Base-by-base conservation (phyloP, 805 yeast species). In the Monosporozyma yasuniensis region DNA sequence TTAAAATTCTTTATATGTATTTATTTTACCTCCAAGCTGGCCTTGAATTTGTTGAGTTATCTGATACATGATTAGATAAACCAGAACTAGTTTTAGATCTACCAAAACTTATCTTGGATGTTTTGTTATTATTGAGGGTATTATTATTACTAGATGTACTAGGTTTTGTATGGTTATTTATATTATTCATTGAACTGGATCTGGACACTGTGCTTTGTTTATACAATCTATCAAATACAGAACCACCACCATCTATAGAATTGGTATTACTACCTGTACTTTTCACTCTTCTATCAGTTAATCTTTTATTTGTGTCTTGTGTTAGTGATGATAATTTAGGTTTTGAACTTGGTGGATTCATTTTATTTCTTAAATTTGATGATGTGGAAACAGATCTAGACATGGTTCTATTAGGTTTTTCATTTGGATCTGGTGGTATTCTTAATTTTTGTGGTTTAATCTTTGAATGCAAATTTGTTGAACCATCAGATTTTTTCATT, bases 171-270 rank as follows among this genome's bases (percentile, higher is more conserved):
- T 12, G 42, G 22, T 44, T 34, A 45, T 42, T 49, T 27, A 55
- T 34, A 42, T 52, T 50, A 18, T 52, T 56, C 54, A 56, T 55
- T 9, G 65, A 60, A 35, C 32, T 53, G 8, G 62, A 56, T 44
- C 60, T 49, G 9, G 62, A 56, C 10, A 59, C 49, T 6, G 60
- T 51, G 14, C 54, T 50, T 39, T 53, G 59, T 23, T 55, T 49
- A 46, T 60, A 60, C 14, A 60, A 52, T 46, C 66, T 55, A 18
- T 60, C 63, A 51, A 61, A 61, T 8, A 61, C 63, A 5, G 64
- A 59, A 12, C 38, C 16, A 11, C 38, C 16, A 11, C 42, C 16
- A 4, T 39, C 49, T 14, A 48, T 12, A 9, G 47, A 23, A 4
- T 14, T 7, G 4, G 41, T 22, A n/a, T n/a, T n/a, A 37, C 43